These are phyloP conservation scores for Naematelia encephala DNA, from an alignment of 768 basidiomycete species.

Conservation along the genomic window DNA sequence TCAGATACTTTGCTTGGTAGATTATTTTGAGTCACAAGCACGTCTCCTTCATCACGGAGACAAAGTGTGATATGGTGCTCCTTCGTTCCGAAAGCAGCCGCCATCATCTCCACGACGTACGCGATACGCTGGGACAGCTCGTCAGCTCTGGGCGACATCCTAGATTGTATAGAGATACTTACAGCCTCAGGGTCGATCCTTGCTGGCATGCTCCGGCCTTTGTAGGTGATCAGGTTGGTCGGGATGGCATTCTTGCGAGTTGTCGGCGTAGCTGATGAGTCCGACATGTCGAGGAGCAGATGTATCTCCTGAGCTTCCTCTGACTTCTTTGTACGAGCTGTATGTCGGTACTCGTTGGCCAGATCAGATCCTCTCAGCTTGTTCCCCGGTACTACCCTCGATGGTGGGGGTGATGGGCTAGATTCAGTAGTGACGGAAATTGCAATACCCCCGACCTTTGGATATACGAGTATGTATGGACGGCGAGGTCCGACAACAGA, in stretches of 20 bases:
- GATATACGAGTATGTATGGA: no score
- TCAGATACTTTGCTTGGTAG: constrained; percentile 38
- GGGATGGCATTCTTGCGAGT: constrained; percentile 32
- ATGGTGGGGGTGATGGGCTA: no score
- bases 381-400: no score
- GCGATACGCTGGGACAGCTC: constrained; percentile 26
- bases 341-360: background rate
- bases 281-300: constrained; percentile 5
- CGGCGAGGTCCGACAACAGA: background rate
- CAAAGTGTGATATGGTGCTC: constrained; percentile 46
- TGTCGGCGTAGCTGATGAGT: constrained; percentile 11
- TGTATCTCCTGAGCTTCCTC: background rate
- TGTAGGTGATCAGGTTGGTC: constrained; percentile 39
- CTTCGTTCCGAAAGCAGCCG: constrained; percentile 34
- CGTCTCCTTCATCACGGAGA: constrained; percentile 41
- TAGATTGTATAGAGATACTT: constrained; percentile 2
- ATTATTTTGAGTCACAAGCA: constrained; percentile 45
- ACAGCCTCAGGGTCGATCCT: constrained; percentile 44
- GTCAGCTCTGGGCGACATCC: background rate
- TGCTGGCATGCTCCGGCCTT: constrained; percentile 38
- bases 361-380: no score
- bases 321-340: background rate
- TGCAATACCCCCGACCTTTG: no score
- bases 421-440: no score
- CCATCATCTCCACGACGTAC: constrained; percentile 43